Percentiles rank a stretch among this genome's conserved stretches.
These are phyloP conservation scores for Clathrus columnatus DNA, from an alignment of 768 basidiomycete genomes.

Conservation along the genomic window DNA sequence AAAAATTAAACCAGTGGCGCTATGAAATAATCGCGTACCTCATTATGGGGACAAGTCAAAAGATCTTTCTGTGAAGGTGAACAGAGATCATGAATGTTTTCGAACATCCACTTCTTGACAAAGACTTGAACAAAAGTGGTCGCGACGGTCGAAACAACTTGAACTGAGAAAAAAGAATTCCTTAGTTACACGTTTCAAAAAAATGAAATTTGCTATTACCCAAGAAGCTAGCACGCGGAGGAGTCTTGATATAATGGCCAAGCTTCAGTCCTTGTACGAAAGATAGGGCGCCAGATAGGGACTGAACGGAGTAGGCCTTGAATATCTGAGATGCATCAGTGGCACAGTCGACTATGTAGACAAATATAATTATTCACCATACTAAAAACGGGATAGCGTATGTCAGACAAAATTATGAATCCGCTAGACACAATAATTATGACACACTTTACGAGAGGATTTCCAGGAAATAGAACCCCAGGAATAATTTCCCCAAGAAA, in stretches of 20 bases:
- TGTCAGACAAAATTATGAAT: not conserved
- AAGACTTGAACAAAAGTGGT: conserved; percentile 30
- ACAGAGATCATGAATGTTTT: conserved; percentile 32
- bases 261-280: conserved; percentile 28
- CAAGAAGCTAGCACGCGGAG: conserved; percentile 33
- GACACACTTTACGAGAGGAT: conserved; percentile 28
- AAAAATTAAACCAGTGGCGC: not conserved
- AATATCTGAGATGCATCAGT: conserved; percentile 23
- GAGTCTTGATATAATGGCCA: conserved; percentile 43
- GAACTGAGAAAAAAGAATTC: conserved; percentile 18
- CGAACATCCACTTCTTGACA: conserved; percentile 30
- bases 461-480: conserved; percentile 30
- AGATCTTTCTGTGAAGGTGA: conserved; percentile 19
- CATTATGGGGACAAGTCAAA: conserved; percentile 31
- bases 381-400: not conserved
- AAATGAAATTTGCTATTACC: conserved; percentile 14
- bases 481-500: conserved; percentile 34
- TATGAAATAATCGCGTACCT: conserved; percentile 24
- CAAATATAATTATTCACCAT: not conserved
- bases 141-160: conserved; percentile 25
- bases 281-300: conserved; percentile 18
- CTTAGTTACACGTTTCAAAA: not conserved
- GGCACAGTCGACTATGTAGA: not conserved
- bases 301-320: conserved; percentile 29
- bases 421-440: conserved; percentile 24